Base-by-base conservation (phyloP, 2,329 filamentous ascomycete genomes). In the Akanthomyces dipterigenus region DNA sequence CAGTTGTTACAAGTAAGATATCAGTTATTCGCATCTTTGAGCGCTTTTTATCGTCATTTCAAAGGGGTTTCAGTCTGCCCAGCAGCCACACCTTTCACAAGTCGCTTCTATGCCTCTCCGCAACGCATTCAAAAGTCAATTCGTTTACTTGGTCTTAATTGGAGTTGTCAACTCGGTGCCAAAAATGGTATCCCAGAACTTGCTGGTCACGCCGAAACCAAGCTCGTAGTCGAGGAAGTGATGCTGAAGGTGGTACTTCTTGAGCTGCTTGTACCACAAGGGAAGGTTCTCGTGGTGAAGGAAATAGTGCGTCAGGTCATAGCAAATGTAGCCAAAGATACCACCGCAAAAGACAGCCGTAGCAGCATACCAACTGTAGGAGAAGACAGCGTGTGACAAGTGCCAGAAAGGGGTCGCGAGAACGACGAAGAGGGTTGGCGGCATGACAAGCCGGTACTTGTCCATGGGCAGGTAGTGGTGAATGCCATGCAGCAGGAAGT, bases 391-490 rank as follows among this genome's bases (percentile, higher is more conserved):
- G 67, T 97, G 93, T 0, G 95, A 91, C 55, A 99, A 80, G 74
- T 91, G 90, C 88, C 91, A 99, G 79, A 98, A 98, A 0, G 95
- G 95, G 0, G 84, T 82, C 6, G 93, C 93, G 22, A 99, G 86
- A 14, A 84, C 82, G 26, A 93, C 64, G 72, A 99, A 98, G 3
- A 99, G 81, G 0, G 91, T 85, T 0, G 95, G 95, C 1, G 95
- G 95, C 95, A 99, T 98, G 66, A 99, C 95, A 11, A 99, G 87
- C 63, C 95, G 88, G 70, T 96, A 93, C 71, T 88, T 93, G 78
- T 99, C 95, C 95, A 99, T 98, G n/a, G 95, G 95, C 5, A 99
- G 84, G 76, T 98, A 99, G 76, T 99, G 95, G 72, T 99, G 95
- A 65, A 99, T 91, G 65, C 95, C 95, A 70, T 99, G 95, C 28